These are phyloP conservation scores for Panicum hallii DNA, from an alignment of 202 grass and related monocot genomes.

Conservation along the genomic window DNA sequence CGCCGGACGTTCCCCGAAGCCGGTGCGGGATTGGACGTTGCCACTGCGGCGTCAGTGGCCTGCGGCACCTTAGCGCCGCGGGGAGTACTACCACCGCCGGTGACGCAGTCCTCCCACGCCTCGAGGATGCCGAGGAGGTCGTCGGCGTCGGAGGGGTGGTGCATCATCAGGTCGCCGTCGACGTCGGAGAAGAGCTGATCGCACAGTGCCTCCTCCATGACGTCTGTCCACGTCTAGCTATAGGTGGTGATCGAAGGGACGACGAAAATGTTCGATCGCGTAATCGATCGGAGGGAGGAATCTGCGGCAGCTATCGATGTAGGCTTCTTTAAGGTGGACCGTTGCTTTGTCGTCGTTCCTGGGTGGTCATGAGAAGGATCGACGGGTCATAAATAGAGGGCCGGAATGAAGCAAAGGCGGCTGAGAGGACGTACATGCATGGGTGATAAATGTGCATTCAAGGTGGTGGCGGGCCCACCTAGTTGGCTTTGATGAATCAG, in stretches of 20 bases:
- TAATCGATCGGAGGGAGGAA: background rate
- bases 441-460: background rate
- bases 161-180: constrained; percentile 41
- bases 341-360: constrained; percentile 43
- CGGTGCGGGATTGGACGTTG: too few relatives aligned
- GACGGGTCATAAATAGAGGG: constrained; percentile 45
- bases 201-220: constrained; percentile 59
- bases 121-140: constrained; percentile 67
- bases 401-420: background rate
- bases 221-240: background rate
- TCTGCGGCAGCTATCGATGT: constrained; percentile 26
- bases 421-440: constrained; percentile 27
- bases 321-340: constrained; percentile 40
- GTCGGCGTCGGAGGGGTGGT: constrained; percentile 43
- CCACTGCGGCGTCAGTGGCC: background rate
- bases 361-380: constrained; percentile 43
- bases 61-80: background rate
- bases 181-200: constrained; percentile 49
- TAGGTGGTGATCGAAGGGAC: background rate
- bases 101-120: constrained; percentile 57
- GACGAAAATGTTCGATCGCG: constrained; percentile 6
- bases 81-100: background rate
- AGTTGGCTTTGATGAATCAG: background rate
- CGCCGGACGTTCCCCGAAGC: background rate
- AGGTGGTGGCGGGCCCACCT: background rate